Conservation (phyloP, 495 filamentous ascomycete species). For the Podospora tetraspora region DNA sequence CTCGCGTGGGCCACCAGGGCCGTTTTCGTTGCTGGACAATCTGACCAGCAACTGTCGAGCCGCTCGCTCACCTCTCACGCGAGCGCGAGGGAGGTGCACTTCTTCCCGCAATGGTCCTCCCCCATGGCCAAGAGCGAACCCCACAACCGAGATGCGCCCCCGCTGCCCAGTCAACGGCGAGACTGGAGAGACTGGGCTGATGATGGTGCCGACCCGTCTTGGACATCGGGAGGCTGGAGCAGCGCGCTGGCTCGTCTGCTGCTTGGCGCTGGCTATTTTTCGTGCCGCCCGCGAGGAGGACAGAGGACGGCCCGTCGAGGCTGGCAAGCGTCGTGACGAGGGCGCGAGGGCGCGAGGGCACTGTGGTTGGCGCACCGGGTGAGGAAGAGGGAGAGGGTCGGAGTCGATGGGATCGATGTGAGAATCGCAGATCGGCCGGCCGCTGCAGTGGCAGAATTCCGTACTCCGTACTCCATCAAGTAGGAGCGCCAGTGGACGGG, state of each 20-base stretch:
- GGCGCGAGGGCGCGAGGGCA: background rate
- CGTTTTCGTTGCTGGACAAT: background rate
- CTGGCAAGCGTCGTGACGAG: background rate
- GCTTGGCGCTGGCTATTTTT: background rate
- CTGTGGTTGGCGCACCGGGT: background rate
- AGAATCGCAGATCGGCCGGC: background rate
- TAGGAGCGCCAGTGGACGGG: background rate
- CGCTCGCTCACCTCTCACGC: background rate
- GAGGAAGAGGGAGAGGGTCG: background rate
- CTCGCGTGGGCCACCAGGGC: background rate
- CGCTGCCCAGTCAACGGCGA: background rate
- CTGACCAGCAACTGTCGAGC: background rate
- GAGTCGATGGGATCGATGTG: background rate
- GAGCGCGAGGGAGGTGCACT: background rate
- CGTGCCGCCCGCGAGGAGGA: background rate
- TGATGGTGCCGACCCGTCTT: background rate
- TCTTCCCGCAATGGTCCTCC: slow-evolving; percentile 1
- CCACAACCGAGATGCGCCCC: background rate
- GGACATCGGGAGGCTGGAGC: background rate
- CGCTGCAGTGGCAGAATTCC: background rate
- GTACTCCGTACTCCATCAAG: background rate
- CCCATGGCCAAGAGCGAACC: slow-evolving; percentile 5
- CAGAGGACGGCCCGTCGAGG: background rate
- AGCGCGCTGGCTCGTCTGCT: background rate
- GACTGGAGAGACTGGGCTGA: background rate